Evolutionary conservation across 805 yeast genomes (phyloP), one percentile per base, ranked within the genome.

Genomic region (Saturnispora dispora): DNA sequence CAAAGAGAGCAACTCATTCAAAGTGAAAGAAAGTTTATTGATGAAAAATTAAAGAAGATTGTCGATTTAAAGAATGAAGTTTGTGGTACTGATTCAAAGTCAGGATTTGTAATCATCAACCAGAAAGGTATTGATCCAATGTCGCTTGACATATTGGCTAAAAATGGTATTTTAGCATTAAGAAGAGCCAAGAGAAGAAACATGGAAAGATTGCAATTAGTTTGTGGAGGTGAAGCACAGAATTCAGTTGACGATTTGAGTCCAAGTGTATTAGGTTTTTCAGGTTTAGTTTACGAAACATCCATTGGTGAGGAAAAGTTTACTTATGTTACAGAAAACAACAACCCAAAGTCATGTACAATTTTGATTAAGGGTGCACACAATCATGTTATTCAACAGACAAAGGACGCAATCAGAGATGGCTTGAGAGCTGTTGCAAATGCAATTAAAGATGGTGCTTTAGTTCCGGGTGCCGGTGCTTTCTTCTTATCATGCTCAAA

Each of bases 111-210:
- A 52, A 86, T 93, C 52, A 86, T 93, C 67, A 93, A 93, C 71
- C 99, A 93, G 71, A 93, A 93, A 75, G 99, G 99, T 62, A 93
- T 93, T 58, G 99, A 93, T 66, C 99, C 99, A 57, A 85, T 93
- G 93, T 89, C 97, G 7, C 73, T 93, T 56, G 99, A 93, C 65
- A 83, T 91, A 5, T 76, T 93, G 57, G 98, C 98, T 43, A 88
- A 88, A 65, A 85, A 93, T 69, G 86, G 85, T 60, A 93, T 93
- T 58, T 75, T 93, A 60, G 99, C 99, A 1, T 76, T 93, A 61
- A 83, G 99, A 75, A 82, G 99, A 65, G 99, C 99, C 43, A 93
- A 93, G 75, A 83, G 99, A 75, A 85, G 99, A 73, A 93, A 93
- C 70, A 91, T 93, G 99, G 99, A 93, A 73, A 83, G 99, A 67